A percentile compares a stretch with the other conserved stretches of the same genome.
Conservation (phyloP, 768 basidiomycete genomes). For the Mycena kentingensis region DNA sequence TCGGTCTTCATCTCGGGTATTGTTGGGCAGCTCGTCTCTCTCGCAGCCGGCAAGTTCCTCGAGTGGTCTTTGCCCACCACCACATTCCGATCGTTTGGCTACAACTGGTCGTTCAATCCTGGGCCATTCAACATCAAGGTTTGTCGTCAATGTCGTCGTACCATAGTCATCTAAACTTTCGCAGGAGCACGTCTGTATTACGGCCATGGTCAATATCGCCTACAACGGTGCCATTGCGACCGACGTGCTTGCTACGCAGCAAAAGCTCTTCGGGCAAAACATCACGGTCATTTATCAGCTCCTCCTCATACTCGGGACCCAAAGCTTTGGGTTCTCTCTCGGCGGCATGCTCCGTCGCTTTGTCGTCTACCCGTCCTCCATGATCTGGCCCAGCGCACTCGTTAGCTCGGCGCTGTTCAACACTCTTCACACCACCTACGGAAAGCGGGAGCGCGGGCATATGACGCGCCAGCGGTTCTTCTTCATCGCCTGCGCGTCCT, state of each 20-base stretch:
- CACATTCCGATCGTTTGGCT: slow-evolving; percentile 67
- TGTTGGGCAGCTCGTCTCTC: slow-evolving; percentile 69
- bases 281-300: slow-evolving; percentile 60
- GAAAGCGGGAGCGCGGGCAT: slow-evolving; percentile 65
- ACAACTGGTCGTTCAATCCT: slow-evolving; percentile 72
- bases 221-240: slow-evolving; percentile 68
- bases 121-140: slow-evolving; percentile 69
- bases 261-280: slow-evolving; percentile 63
- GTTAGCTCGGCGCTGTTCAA: slow-evolving; percentile 85
- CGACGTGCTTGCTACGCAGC: slow-evolving; percentile 67
- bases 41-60: slow-evolving; percentile 74
- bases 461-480: slow-evolving; percentile 84
- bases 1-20: slow-evolving; percentile 66
- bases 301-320: slow-evolving; percentile 61
- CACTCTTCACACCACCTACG: slow-evolving; percentile 78
- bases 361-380: slow-evolving; percentile 81
- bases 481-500: slow-evolving; percentile 54
- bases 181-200: slow-evolving; percentile 82
- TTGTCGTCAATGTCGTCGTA: not conserved
- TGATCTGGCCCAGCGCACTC: slow-evolving; percentile 88
- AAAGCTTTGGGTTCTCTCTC: slow-evolving; percentile 68
- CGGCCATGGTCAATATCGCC: slow-evolving; percentile 76
- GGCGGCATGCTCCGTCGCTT: slow-evolving; percentile 77
- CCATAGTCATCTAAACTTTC: not conserved
- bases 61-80: slow-evolving; percentile 66